These are phyloP conservation scores for Moesziomyces parantarcticus DNA, from an alignment of 1,284 basidiomycete genomes.

Conservation along the genomic window DNA sequence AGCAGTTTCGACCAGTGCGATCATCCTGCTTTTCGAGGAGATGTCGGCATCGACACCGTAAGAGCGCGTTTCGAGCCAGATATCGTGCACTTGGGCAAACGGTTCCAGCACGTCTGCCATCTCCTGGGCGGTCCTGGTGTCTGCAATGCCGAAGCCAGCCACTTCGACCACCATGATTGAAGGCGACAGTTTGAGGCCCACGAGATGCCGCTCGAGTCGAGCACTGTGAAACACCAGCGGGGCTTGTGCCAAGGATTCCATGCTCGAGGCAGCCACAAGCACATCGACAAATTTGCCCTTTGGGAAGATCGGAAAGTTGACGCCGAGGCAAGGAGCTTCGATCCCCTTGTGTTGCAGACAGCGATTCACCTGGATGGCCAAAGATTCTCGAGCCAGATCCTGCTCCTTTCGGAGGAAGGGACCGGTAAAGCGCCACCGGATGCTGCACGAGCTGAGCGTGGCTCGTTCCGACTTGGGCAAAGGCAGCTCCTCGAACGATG, in stretches of 20 bases:
- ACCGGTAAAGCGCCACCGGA: not conserved
- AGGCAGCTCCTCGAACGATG: no score
- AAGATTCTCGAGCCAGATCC: not conserved
- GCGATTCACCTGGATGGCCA: slow-evolving; percentile 1
- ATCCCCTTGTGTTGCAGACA: not conserved
- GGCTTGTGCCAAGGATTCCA: not conserved
- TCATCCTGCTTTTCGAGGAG: not conserved
- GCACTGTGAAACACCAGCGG: not conserved
- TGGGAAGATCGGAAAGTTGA: no score
- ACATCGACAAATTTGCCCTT: not conserved
- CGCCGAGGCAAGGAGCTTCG: not conserved
- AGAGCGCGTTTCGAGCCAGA: not conserved
- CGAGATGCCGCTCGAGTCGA: not conserved
- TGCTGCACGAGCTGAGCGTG: not conserved
- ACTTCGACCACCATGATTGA: not conserved
- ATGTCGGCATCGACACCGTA: not conserved
- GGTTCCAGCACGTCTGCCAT: not conserved
- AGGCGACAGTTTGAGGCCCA: not conserved
- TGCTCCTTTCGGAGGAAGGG: not conserved
- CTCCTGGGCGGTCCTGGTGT: not conserved
- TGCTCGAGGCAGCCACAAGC: not conserved
- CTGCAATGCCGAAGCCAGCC: not conserved
- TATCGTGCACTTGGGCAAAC: not conserved
- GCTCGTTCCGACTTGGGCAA: no score
- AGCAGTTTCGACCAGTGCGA: not conserved